Evolutionary conservation across 1,284 basidiomycete species (phyloP).

Genomic region (Coniophora puteana): DNA sequence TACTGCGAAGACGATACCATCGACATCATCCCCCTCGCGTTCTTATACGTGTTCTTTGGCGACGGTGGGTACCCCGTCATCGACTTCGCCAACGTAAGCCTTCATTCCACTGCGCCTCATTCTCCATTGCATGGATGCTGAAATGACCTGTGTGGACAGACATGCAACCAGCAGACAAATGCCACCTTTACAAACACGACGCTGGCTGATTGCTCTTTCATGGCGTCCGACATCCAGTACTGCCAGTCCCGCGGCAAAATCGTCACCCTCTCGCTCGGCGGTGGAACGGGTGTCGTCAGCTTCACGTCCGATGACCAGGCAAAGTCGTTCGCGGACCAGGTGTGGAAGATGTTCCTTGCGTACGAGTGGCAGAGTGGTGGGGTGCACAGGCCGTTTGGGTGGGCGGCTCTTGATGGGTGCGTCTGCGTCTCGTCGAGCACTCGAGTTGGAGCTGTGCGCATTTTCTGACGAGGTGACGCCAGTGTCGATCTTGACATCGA

Average conservation of each 20-base stretch:
- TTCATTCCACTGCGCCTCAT: not conserved
- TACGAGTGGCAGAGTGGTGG: too few species aligned
- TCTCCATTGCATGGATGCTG: not conserved
- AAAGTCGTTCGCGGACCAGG: slow-evolving; percentile 42
- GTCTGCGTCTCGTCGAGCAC: too few species aligned
- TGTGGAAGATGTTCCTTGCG: slow-evolving; percentile 63
- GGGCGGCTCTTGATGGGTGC: slow-evolving; percentile 57
- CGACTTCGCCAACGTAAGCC: slow-evolving; percentile 58
- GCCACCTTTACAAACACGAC: slow-evolving; percentile 46
- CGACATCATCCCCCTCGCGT: slow-evolving; percentile 60
- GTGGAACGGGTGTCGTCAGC: slow-evolving; percentile 46
- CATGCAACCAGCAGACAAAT: slow-evolving; percentile 38
- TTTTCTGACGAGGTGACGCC: too few species aligned
- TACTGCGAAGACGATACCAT: slow-evolving; percentile 49
- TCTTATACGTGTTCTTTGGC: slow-evolving; percentile 59
- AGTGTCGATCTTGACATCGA: slow-evolving; percentile 63
- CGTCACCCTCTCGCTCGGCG: slow-evolving; percentile 55
- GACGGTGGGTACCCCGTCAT: slow-evolving; percentile 54
- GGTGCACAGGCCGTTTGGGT: slow-evolving; percentile 55
- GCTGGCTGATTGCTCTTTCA: slow-evolving; percentile 50
- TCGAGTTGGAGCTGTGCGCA: too few species aligned
- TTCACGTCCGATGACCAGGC: slow-evolving; percentile 50
- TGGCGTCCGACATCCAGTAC: slow-evolving; percentile 49
- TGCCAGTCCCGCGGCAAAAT: slow-evolving; percentile 61
- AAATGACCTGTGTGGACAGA: slow-evolving; percentile 29